Conservation (phyloP, 371 early-diverging fungal species). For the Sporodiniella umbellata region DNA sequence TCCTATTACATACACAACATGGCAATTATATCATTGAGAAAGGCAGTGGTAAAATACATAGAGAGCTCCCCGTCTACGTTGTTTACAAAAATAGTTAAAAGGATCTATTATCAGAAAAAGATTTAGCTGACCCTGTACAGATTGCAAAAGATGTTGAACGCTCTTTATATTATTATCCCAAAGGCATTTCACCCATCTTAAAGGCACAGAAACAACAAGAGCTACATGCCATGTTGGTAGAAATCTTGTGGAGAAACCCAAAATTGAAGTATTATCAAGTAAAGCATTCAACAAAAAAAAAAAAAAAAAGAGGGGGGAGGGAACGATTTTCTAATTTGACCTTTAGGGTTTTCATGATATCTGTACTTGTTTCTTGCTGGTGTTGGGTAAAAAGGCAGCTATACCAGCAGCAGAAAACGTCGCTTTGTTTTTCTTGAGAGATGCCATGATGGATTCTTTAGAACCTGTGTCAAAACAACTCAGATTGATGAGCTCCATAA, state of each 20-base stretch:
- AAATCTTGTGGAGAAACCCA: slow-evolving; percentile 52
- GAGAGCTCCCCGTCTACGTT: too few species aligned
- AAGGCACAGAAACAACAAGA: slow-evolving; percentile 50
- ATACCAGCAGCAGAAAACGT: slow-evolving; percentile 52
- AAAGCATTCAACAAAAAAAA: slow-evolving; percentile 1
- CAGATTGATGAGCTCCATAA: slow-evolving; percentile 42
- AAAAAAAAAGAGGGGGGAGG: background rate
- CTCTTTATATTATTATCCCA: slow-evolving; percentile 51
- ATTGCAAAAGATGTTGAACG: slow-evolving; percentile 50
- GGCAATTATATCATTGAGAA: slow-evolving; percentile 48
- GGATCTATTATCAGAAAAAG: slow-evolving; percentile 31
- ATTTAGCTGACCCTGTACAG: slow-evolving; percentile 45
- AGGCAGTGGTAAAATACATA: slow-evolving; percentile 45
- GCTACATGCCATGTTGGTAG: slow-evolving; percentile 43
- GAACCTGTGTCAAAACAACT: slow-evolving; percentile 48
- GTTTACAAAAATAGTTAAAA: background rate
- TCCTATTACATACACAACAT: slow-evolving; percentile 50
- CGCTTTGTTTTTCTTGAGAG: slow-evolving; percentile 47
- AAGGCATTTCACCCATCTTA: slow-evolving; percentile 44
- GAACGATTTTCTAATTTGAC: background rate
- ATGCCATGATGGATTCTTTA: slow-evolving; percentile 52
- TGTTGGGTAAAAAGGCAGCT: slow-evolving; percentile 49
- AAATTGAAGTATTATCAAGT: slow-evolving; percentile 49
- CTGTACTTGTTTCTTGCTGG: slow-evolving; percentile 46
- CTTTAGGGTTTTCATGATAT: slow-evolving; percentile 54